Percentiles rank a stretch among this genome's conserved stretches.
Conservation (phyloP, 805 yeast genomes). For the Lipomyces mesembrius region DNA sequence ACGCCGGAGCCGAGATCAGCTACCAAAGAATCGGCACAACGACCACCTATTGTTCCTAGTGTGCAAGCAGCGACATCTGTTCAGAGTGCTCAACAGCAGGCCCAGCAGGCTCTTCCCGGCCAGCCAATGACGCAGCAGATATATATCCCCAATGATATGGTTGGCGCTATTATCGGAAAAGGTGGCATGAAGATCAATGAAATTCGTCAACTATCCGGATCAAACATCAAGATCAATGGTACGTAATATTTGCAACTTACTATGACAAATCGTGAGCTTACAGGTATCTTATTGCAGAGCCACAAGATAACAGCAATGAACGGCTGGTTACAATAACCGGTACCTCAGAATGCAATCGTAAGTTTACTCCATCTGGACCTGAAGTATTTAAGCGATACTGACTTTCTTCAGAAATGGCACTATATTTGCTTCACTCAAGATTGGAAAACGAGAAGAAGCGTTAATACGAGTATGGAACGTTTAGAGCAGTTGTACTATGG, state of each 20-base stretch:
- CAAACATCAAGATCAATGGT: conserved; percentile 72
- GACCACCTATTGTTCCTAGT: conserved; percentile 15
- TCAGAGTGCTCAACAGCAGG: conserved; percentile 32
- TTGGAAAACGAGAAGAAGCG: conserved; percentile 43
- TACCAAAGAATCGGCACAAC: neutral
- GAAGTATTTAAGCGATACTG: conserved; percentile 1
- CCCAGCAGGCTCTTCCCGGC: conserved; percentile 31
- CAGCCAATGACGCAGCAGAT: conserved; percentile 62
- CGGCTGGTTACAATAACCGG: conserved; percentile 40
- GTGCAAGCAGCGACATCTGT: conserved; percentile 22
- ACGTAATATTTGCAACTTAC: conserved; percentile 52
- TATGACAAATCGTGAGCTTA: conserved; percentile 75
- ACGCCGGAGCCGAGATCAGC: neutral
- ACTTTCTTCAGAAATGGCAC: conserved; percentile 38
- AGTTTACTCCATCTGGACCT: conserved; percentile 4
- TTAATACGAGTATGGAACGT: neutral
- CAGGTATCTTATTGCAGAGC: conserved; percentile 46
- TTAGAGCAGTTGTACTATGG: neutral
- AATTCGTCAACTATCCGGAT: conserved; percentile 73
- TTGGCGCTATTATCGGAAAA: conserved; percentile 85
- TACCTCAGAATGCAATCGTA: conserved; percentile 34
- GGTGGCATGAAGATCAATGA: conserved; percentile 83
- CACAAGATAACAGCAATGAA: conserved; percentile 39
- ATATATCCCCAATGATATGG: conserved; percentile 73
- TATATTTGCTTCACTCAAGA: conserved; percentile 41